A percentile compares a stretch with the other conserved stretches of the same genome.
Conservation (phyloP, 257 asterid species). For the Penstemon davidsonii region DNA sequence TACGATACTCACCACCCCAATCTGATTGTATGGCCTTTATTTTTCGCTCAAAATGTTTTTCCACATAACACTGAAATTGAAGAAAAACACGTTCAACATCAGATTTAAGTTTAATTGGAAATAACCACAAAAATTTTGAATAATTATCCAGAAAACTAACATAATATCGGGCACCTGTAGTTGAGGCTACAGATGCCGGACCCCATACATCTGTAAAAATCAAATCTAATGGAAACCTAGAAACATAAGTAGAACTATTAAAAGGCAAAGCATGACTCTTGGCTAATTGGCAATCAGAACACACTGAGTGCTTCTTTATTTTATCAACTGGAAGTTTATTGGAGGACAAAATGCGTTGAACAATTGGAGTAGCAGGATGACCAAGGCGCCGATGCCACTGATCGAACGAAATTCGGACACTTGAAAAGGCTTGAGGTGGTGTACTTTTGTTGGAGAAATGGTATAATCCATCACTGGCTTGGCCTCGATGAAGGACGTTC, state of each 20-base stretch:
- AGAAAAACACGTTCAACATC: not conserved
- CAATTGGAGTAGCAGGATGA: not conserved
- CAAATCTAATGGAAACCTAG: not conserved
- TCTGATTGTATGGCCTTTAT: too few species aligned
- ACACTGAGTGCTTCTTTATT: not conserved
- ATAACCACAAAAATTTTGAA: conserved; percentile 2
- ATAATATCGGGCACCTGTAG: conserved; percentile 1
- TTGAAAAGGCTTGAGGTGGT: not conserved
- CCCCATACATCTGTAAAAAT: conserved; percentile 4
- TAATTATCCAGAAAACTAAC: conserved; percentile 5
- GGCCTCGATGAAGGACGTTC: not conserved
- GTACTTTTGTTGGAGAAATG: not conserved
- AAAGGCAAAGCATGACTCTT: not conserved
- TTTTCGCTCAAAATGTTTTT: too few species aligned
- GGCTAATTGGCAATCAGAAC: not conserved
- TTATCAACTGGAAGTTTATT: not conserved
- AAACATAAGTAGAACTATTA: too few species aligned
- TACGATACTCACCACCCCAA: too few species aligned
- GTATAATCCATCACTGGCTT: not conserved
- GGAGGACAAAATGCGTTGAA: not conserved
- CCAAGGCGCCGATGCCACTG: not conserved
- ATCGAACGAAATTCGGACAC: not conserved
- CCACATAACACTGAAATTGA: not conserved
- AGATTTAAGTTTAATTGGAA: not conserved
- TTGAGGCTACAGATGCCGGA: not conserved